These are phyloP conservation scores for Dactylorhiza incarnata DNA, from an alignment of 106 monocot genomes.

Conservation along the genomic window DNA sequence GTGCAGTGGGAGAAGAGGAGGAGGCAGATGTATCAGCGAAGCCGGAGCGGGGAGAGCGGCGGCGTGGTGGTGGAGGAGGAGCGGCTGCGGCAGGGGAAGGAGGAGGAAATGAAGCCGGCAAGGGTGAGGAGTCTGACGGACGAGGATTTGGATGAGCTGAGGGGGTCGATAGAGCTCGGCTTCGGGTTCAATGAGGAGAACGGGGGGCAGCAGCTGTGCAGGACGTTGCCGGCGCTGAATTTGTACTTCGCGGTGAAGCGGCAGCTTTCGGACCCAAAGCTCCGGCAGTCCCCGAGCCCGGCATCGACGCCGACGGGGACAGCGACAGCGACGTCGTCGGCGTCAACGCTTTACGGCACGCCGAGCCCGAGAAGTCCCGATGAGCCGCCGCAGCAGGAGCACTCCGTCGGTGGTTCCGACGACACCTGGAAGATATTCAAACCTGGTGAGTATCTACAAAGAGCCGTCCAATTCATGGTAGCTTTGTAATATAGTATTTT, in stretches of 20 bases:
- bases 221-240: constrained; percentile 65
- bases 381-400: background rate
- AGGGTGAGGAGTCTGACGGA: constrained; percentile 55
- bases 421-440: constrained; percentile 51
- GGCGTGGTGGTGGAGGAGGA: background rate
- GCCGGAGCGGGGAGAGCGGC: background rate
- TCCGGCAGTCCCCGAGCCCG: constrained; percentile 24
- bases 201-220: constrained; percentile 45
- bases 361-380: constrained; percentile 45
- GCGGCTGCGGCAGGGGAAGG: background rate
- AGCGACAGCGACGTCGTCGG: constrained; percentile 12
- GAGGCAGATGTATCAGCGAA: constrained; percentile 23
- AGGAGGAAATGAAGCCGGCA: background rate
- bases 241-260: constrained; percentile 81
- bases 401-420: background rate
- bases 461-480: too few relatives aligned
- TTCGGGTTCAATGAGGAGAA: constrained; percentile 76
- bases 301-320: constrained; percentile 32
- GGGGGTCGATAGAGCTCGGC: constrained; percentile 71
- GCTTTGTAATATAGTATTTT: too few relatives aligned
- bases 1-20: constrained; percentile 63
- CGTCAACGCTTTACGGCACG: constrained; percentile 19
- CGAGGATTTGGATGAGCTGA: constrained; percentile 74
- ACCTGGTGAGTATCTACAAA: constrained; percentile 33
- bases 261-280: constrained; percentile 55